phyloP scores from a whole-genome alignment of 768 basidiomycete species.

The Galerina marginata region DNA sequence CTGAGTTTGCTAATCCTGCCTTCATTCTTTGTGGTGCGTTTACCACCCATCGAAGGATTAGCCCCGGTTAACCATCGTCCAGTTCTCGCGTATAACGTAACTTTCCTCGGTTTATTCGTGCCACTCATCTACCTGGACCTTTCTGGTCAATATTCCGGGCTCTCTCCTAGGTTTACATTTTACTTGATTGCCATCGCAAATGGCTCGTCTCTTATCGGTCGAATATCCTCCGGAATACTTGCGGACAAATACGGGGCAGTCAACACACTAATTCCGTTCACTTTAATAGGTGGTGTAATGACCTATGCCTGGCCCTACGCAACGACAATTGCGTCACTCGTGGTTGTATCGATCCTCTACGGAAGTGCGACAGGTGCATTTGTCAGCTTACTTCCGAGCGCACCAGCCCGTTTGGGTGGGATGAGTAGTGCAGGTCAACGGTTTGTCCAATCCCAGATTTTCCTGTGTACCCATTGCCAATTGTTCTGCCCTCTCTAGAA shows the following conservation, averaged over 20 bases:
- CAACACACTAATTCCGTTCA: slow-evolving; percentile 73
- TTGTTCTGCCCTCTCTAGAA: slow-evolving; percentile 63
- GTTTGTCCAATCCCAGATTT: no score
- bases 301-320: slow-evolving; percentile 79
- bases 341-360: slow-evolving; percentile 64
- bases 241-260: slow-evolving; percentile 52
- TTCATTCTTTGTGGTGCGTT: no score
- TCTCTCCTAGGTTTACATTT: slow-evolving; percentile 56
- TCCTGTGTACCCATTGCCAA: slow-evolving; percentile 63
- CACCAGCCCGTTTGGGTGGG: no score
- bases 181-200: slow-evolving; percentile 76
- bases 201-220: slow-evolving; percentile 64
- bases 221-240: slow-evolving; percentile 51
- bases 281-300: slow-evolving; percentile 56
- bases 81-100: no score
- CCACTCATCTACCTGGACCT: slow-evolving; percentile 71
- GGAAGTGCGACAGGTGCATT: slow-evolving; percentile 48
- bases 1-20: slow-evolving; percentile 53
- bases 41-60: no score
- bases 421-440: no score
- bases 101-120: no score
- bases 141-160: slow-evolving; percentile 55
- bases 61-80: no score
- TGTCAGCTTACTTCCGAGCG: neutral
- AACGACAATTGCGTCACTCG: slow-evolving; percentile 43